Conservation (phyloP, 2,329 filamentous ascomycete genomes). For the Onygena corvina region DNA sequence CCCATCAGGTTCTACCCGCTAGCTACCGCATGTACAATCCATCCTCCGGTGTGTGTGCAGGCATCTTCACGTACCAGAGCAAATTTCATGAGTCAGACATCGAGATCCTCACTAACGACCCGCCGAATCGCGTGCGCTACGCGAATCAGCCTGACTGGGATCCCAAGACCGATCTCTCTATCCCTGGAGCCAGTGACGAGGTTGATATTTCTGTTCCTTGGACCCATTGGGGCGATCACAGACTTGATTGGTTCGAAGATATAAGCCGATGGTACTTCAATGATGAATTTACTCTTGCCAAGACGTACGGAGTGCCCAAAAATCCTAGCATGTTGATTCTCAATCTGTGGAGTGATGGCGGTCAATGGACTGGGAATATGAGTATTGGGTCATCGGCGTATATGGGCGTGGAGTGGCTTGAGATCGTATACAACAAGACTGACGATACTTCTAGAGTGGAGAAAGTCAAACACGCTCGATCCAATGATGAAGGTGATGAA, state of each 20-base stretch:
- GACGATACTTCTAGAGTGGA: not conserved
- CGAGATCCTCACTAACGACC: slow-evolving; percentile 42
- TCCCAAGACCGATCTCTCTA: slow-evolving; percentile 22
- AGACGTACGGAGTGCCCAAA: slow-evolving; percentile 28
- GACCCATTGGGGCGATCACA: slow-evolving; percentile 32
- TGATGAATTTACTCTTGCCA: slow-evolving; percentile 21
- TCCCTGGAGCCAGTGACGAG: slow-evolving; percentile 25
- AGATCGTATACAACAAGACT: slow-evolving; percentile 29
- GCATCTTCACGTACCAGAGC: slow-evolving; percentile 41
- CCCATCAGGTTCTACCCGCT: not conserved
- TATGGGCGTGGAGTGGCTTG: slow-evolving; percentile 33
- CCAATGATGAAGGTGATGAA: not conserved
- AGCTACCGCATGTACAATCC: slow-evolving; percentile 20
- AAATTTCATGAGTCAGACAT: slow-evolving; percentile 41
- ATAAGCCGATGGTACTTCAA: slow-evolving; percentile 31
- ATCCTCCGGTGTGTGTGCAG: slow-evolving; percentile 38
- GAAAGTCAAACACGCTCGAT: not conserved
- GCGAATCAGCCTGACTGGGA: slow-evolving; percentile 35
- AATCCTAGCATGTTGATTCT: slow-evolving; percentile 29
- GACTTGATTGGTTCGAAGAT: slow-evolving; percentile 31
- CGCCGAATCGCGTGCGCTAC: slow-evolving; percentile 32
- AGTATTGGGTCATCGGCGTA: slow-evolving; percentile 26
- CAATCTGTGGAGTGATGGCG: slow-evolving; percentile 36
- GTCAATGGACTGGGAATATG: slow-evolving; percentile 33
- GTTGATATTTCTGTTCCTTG: slow-evolving; percentile 26